A percentile compares a stretch with the other conserved stretches of the same genome.
These are phyloP conservation scores for Falciphora oryzae DNA, from an alignment of 2,329 filamentous ascomycete species.

Conservation along the genomic window DNA sequence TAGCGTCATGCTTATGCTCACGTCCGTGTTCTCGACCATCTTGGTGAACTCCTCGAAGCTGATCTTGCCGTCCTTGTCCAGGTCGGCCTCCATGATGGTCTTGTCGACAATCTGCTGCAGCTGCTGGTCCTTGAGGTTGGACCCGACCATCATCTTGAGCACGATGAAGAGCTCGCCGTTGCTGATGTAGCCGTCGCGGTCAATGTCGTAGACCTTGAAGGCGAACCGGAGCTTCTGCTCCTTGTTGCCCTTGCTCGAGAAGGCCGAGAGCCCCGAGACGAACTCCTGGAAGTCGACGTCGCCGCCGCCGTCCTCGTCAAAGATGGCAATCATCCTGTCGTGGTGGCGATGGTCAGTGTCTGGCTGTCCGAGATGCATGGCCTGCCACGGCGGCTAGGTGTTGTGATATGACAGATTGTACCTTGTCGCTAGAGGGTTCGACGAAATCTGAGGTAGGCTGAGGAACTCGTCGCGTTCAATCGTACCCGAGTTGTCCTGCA, in stretches of 20 bases:
- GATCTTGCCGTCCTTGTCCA: constrained; percentile 94
- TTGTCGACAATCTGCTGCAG: constrained; percentile 99
- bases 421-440: constrained; percentile 94
- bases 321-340: constrained; percentile 92
- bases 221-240: constrained; percentile 97
- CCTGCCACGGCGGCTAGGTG: no score
- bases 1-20: constrained; percentile 70
- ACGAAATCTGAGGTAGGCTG: constrained; percentile 92
- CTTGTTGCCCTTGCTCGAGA: constrained; percentile 98
- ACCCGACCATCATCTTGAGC: constrained; percentile 99
- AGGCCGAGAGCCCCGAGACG: constrained; percentile 88
- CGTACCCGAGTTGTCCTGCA: constrained; percentile 90
- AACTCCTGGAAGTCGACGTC: constrained; percentile 99
- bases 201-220: constrained; percentile 99
- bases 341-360: constrained; percentile 1
- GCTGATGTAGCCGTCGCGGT: constrained; percentile 96
- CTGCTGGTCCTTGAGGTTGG: constrained; percentile 98
- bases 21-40: constrained; percentile 94
- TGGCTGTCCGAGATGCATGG: not conserved
- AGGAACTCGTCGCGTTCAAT: constrained; percentile 99
- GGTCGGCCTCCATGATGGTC: constrained; percentile 99
- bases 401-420: constrained; percentile 28
- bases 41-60: constrained; percentile 98
- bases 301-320: constrained; percentile 96
- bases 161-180: constrained; percentile 99